Conservation (phyloP, 768 basidiomycete species). For the Termitomyces titanicus region DNA sequence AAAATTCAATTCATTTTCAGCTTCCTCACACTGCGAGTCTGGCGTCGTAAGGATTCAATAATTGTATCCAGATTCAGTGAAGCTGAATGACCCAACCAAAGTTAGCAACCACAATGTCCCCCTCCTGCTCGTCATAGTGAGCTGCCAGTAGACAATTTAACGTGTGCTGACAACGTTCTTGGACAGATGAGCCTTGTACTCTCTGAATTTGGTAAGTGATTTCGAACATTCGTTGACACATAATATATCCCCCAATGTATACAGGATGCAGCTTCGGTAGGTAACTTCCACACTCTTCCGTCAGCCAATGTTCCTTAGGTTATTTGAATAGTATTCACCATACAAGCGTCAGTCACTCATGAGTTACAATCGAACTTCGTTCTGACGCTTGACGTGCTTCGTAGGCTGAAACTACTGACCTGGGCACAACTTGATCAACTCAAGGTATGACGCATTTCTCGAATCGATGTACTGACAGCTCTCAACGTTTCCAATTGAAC, state of each 20-base stretch:
- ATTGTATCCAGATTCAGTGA: not conserved
- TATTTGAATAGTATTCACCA: conserved; percentile 36
- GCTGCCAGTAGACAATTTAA: conserved; percentile 10
- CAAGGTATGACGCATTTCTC: conserved; percentile 30
- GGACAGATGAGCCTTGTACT: conserved; percentile 40
- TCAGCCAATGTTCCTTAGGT: not conserved
- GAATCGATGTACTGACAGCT: conserved; percentile 1
- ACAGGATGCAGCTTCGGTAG: conserved; percentile 40
- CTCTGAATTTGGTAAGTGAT: conserved; percentile 45
- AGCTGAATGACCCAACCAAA: conserved; percentile 18
- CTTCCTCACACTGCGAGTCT: conserved; percentile 41
- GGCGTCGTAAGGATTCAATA: conserved; percentile 33
- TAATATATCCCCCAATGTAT: not conserved
- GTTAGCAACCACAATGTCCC: conserved; percentile 46
- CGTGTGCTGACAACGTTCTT: not conserved
- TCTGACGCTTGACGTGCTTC: conserved; percentile 6
- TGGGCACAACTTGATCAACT: conserved; percentile 40
- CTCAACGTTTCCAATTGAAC: not conserved
- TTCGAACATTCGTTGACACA: not conserved
- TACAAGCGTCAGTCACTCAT: conserved; percentile 36
- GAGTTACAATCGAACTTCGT: not conserved
- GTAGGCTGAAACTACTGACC: conserved; percentile 39
- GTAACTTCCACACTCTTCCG: conserved; percentile 10
- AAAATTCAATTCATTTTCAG: conserved; percentile 17
- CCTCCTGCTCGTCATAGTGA: conserved; percentile 40